Percentiles rank a stretch among this genome's conserved stretches.
These are phyloP conservation scores for Fusarium keratoplasticum DNA, from an alignment of 2,329 filamentous ascomycete genomes.

Conservation along the genomic window DNA sequence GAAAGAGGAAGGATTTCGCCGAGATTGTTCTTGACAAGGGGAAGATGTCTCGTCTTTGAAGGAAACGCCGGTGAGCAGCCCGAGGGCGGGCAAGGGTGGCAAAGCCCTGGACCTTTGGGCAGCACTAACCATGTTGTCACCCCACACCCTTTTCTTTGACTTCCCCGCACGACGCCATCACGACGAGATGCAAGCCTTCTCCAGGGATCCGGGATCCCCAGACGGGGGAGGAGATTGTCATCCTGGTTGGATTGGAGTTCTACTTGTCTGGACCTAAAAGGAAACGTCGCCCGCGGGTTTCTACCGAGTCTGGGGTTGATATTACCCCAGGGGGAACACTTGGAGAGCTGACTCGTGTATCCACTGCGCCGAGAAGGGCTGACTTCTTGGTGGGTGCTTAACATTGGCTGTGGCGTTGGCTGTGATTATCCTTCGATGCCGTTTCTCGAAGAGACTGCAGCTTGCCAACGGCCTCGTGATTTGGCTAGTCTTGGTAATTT, in stretches of 20 bases:
- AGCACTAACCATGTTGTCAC: background rate
- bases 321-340: background rate
- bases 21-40: background rate
- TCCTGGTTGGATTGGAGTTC: background rate
- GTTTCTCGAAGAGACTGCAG: background rate
- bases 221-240: background rate
- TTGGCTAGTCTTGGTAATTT: background rate
- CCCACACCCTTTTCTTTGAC: background rate
- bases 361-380: background rate
- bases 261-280: background rate
- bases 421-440: background rate
- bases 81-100: background rate
- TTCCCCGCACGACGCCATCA: background rate
- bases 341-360: background rate
- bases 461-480: background rate
- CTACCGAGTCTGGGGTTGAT: background rate
- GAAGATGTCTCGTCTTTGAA: background rate
- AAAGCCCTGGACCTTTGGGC: background rate
- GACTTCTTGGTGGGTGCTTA: background rate
- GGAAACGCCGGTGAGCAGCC: background rate
- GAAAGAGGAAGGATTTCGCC: constrained; percentile 26
- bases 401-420: background rate
- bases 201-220: background rate
- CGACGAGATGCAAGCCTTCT: background rate
- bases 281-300: background rate